Evolutionary conservation across 352 stramenopile genomes (phyloP), one percentile per base, ranked within the genome.

Genomic region (Sclerospora graminicola): DNA sequence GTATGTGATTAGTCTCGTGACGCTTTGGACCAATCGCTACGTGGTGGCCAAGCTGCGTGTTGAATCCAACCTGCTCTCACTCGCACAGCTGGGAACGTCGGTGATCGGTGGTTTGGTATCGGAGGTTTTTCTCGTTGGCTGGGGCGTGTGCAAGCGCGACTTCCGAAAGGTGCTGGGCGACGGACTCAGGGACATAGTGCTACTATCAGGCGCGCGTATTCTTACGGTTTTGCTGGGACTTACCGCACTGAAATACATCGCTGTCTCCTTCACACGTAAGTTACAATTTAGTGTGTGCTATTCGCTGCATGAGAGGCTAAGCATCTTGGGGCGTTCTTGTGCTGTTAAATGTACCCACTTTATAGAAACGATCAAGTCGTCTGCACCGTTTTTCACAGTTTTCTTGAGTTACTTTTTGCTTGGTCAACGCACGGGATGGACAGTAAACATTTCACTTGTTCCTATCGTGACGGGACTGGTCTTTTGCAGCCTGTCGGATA

Each of bases 301-400:
- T 19, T 37, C 41, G 31, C 13, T 23, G 31, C 13, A 56, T 6
- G 11, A 38, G 7, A 4, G 8, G 47, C 45, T 57, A 45, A 50
- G 20, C 41, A 13, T 31, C 24, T 40, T 41, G 19, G 45, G 39
- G 34, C 48, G 37, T 19, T 31, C 24, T 40, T 41, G 19, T 48
- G 39, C 38, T 51, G 37, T 19, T 47, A 44, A 11, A 27, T 21
- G 24, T 27, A 37, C 40, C 27, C 11, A 44, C 44, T 19, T 13
- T 46, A 10, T 57, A 80, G 87, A 96, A 71, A 96, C 84, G 10
- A 94, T 96, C 68, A 96, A 96, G 56, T 88, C 82, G 16, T 94
- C 84, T 11, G 83, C 84, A 13, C 87, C 87, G 10, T 89, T 92
- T 47, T 96, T 95, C 61, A 95, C 87, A 1, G 87, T 96, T 41